Evolutionary conservation across 2,329 filamentous ascomycete species (phyloP), one percentile per base, ranked within the genome.

Genomic region (Setomelanomma holmii): DNA sequence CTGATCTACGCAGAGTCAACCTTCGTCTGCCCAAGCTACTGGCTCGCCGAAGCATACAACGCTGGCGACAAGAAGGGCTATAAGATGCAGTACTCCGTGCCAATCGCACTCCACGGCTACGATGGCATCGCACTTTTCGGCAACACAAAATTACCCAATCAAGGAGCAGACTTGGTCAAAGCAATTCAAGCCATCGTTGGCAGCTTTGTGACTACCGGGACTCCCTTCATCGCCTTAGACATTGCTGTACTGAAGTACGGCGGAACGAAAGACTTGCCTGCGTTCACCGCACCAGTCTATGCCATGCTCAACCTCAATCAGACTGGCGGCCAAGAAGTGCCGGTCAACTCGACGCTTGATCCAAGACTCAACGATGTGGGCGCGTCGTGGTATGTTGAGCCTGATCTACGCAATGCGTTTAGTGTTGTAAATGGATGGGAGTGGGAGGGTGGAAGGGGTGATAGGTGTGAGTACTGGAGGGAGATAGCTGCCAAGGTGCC

Each of bases 11-110:
- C 78, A 35, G 83, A 86, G 61, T 74, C 78, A 0, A 81, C 80
- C 2, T 84, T 85, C 55, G 74, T 81, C 27, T 86, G 84, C 62
- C 79, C 83, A 0, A 76, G 78, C 0, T 84, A 85, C 65, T 86
- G 82, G 82, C 67, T 85, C 43, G 78, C 80, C 1, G 74, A 80
- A 4, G 34, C 44, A 30, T 40, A 46, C 14, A 46, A 17, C 16
- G 17, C n/a, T 30, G 34, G 6, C 7, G 12, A 12, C 8, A 16
- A 19, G 4, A 24, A 30, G 11, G 40, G 21, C 4, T 42, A 16
- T 14, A 42, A 42, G 23, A 42, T 27, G 21, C 40, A 42, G 14
- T 42, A 27, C n/a, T 42, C 40, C 12, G 40, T 42, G 5, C 40
- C 40, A n/a, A 42, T 42, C 6, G 40, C 22, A 2, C 40, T 42